These are phyloP conservation scores for Biscogniauxia marginata DNA, from an alignment of 2,329 filamentous ascomycete genomes.

Conservation along the genomic window DNA sequence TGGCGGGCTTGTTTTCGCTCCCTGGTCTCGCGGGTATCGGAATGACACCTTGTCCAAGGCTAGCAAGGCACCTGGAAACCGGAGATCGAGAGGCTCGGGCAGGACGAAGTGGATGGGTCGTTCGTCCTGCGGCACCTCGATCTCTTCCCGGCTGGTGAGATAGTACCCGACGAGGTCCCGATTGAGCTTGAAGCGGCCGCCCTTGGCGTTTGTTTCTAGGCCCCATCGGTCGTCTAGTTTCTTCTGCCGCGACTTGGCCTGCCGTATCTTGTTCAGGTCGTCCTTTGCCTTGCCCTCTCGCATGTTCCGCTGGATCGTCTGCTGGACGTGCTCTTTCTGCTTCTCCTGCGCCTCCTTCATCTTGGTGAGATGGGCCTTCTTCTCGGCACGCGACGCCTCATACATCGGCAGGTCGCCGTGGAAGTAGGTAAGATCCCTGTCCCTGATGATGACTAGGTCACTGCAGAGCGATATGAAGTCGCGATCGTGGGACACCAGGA, in stretches of 20 bases:
- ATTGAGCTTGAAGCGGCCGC: conserved; percentile 78
- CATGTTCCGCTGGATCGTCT: conserved; percentile 72
- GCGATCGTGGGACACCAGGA: conserved; percentile 82
- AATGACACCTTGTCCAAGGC: conserved; percentile 70
- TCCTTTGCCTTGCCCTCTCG: conserved; percentile 73
- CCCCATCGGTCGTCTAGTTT: conserved; percentile 82
- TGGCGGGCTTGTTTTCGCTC: conserved; percentile 34
- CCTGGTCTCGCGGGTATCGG: conserved; percentile 48
- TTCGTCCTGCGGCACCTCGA: conserved; percentile 67
- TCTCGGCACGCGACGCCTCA: conserved; percentile 65
- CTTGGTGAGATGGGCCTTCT: conserved; percentile 64
- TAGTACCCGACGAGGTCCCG: conserved; percentile 67
- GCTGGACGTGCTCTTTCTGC: conserved; percentile 77
- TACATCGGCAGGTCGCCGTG: conserved; percentile 72
- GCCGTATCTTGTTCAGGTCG: conserved; percentile 82
- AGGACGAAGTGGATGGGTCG: conserved; percentile 56
- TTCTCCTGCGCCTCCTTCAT: conserved; percentile 83
- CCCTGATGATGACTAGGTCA: conserved; percentile 73
- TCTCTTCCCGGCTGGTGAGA: conserved; percentile 58
- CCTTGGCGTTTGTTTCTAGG: conserved; percentile 68
- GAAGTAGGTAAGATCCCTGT: conserved; percentile 71
- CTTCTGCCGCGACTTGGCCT: conserved; percentile 81
- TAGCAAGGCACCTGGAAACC: conserved; percentile 73
- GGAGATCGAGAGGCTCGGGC: conserved; percentile 65
- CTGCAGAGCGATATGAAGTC: conserved; percentile 77